Percentiles rank a stretch among this genome's conserved stretches.
Conservation (phyloP, 2,329 filamentous ascomycete genomes). For the Fusarium sp. region DNA sequence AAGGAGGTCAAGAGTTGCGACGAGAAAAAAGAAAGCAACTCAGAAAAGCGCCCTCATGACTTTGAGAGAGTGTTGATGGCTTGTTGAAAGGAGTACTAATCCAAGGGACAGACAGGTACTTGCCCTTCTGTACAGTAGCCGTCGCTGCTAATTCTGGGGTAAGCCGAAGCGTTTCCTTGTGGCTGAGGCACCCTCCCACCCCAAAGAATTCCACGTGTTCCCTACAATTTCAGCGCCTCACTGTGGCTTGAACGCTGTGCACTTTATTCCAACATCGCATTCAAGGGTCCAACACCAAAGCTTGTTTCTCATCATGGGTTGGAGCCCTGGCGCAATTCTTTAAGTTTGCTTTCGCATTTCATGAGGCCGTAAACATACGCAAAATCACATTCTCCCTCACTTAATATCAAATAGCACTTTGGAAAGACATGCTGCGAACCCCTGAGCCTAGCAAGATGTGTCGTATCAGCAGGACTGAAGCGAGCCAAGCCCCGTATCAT, state of each 20-base stretch:
- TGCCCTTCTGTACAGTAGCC: conserved; percentile 15
- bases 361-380: too few relatives aligned
- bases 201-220: conserved; percentile 9
- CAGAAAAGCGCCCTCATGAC: conserved; percentile 32
- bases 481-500: too few relatives aligned
- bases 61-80: conserved; percentile 14
- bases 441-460: too few relatives aligned
- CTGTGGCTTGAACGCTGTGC: background rate
- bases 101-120: conserved; percentile 13
- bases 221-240: background rate
- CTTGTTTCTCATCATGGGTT: background rate
- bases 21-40: conserved; percentile 1
- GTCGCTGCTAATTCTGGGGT: conserved; percentile 29
- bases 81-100: conserved; percentile 35
- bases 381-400: too few relatives aligned
- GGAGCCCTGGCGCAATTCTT: too few relatives aligned
- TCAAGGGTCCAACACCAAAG: background rate
- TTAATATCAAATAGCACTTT: too few relatives aligned
- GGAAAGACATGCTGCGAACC: too few relatives aligned
- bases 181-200: conserved; percentile 11
- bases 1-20: background rate
- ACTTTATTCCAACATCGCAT: background rate
- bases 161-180: conserved; percentile 7
- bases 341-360: too few relatives aligned
- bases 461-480: too few relatives aligned